Evolutionary conservation across 2,329 filamentous ascomycete genomes (phyloP).

Genomic region (Aspergillus ochraceus): DNA sequence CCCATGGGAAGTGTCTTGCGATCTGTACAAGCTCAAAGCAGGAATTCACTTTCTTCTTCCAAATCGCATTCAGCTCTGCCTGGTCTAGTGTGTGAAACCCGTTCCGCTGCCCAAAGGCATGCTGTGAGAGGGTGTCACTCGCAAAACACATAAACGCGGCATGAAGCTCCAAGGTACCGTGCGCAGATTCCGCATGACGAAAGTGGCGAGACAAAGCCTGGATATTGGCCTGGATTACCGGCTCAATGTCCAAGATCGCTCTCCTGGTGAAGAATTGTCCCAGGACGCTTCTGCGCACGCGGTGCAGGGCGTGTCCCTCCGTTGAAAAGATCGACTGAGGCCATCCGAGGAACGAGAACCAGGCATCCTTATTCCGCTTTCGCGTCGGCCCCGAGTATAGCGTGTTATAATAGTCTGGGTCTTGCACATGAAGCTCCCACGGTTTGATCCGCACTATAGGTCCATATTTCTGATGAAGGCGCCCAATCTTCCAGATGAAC

Average conservation of each 20-base stretch:
- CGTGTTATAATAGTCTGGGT: conserved; percentile 13
- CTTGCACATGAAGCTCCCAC: conserved; percentile 5
- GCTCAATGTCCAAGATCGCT: conserved; percentile 7
- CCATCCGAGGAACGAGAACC: conserved; percentile 6
- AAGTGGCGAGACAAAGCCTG: conserved; percentile 12
- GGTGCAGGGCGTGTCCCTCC: conserved; percentile 1
- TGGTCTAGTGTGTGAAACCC: conserved; percentile 8
- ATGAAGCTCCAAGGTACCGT: conserved; percentile 12
- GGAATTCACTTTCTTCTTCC: conserved; percentile 12
- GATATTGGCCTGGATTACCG: conserved; percentile 9
- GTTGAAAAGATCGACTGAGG: conserved; percentile 11
- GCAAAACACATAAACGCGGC: conserved; percentile 11
- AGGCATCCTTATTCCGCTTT: conserved; percentile 15
- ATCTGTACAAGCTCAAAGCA: conserved; percentile 8
- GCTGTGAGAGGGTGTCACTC: conserved; percentile 12
- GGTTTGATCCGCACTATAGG: conserved; percentile 6
- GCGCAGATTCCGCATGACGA: background rate
- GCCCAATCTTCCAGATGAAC: conserved; percentile 7
- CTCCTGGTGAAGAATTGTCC: conserved; percentile 13
- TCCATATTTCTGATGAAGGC: conserved; percentile 1
- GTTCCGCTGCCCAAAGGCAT: conserved; percentile 11
- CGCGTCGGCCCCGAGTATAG: conserved; percentile 15
- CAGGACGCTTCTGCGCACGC: conserved; percentile 7
- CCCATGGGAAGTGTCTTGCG: conserved; percentile 8
- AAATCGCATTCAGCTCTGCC: conserved; percentile 1